These are phyloP conservation scores for Prorocentrum cordatum DNA, from an alignment of 169 alveolate species.

Conservation along the genomic window DNA sequence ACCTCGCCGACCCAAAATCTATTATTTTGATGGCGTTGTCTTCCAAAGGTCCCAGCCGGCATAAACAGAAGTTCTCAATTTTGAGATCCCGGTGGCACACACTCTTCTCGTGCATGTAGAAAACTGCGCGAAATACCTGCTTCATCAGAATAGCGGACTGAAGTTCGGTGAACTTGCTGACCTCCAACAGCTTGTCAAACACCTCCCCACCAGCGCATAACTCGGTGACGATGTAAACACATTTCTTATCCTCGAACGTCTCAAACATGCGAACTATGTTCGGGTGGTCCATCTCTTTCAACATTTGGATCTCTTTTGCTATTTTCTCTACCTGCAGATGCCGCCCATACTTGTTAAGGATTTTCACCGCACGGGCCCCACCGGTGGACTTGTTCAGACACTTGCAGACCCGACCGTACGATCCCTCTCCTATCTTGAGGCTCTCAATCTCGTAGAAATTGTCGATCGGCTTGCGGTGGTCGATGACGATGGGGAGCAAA, in stretches of 20 bases:
- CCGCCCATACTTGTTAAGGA: slow-evolving; percentile 82
- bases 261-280: slow-evolving; percentile 84
- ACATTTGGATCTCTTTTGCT: slow-evolving; percentile 81
- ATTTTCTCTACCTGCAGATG: slow-evolving; percentile 81
- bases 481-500: too few species aligned
- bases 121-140: slow-evolving; percentile 85
- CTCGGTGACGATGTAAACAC: slow-evolving; percentile 85
- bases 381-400: slow-evolving; percentile 74
- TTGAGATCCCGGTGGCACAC: slow-evolving; percentile 88
- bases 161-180: slow-evolving; percentile 81
- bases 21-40: slow-evolving; percentile 79
- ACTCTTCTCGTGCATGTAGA: too few species aligned
- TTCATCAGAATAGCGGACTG: slow-evolving; percentile 81
- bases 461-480: too few species aligned
- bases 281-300: slow-evolving; percentile 84
- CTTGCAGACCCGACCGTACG: too few species aligned
- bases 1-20: slow-evolving; percentile 82
- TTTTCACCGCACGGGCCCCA: slow-evolving; percentile 86
- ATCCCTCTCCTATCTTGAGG: too few species aligned
- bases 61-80: slow-evolving; percentile 81
- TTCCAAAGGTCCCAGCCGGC: slow-evolving; percentile 73
- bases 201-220: slow-evolving; percentile 91
- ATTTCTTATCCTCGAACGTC: slow-evolving; percentile 83
- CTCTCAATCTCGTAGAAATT: too few species aligned
- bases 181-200: slow-evolving; percentile 86